Percentiles rank a stretch among this genome's conserved stretches.
Conservation (phyloP, 768 basidiomycete genomes). For the Collybia sp. region DNA sequence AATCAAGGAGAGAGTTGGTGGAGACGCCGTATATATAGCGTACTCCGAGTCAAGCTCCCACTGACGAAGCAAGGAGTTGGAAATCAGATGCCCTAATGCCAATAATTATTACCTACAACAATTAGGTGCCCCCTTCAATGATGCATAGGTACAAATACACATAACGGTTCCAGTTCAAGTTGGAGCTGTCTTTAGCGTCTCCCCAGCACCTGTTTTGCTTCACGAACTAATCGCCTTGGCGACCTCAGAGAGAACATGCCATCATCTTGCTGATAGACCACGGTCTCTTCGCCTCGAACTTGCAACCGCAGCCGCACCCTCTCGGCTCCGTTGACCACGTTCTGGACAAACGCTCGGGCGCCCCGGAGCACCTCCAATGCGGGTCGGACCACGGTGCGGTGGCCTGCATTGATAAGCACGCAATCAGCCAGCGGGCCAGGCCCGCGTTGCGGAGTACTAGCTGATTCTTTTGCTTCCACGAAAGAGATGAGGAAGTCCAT, state of each 20-base stretch:
- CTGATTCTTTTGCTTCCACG: conserved; percentile 23
- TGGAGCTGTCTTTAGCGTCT: no score
- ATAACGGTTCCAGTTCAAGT: no score
- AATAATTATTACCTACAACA: no score
- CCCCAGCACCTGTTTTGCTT: conserved; percentile 19
- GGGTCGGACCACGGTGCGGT: conserved; percentile 37
- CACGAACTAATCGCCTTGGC: conserved; percentile 41
- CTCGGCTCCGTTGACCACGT: conserved; percentile 40
- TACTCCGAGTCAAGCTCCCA: no score
- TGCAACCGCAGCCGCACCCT: conserved; percentile 22
- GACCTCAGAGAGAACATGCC: conserved; percentile 42
- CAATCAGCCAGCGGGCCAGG: conserved; percentile 8
- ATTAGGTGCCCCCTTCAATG: no score
- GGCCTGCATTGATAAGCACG: conserved; percentile 45
- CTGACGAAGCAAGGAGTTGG: no score
- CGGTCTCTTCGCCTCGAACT: conserved; percentile 30
- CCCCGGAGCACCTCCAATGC: conserved; percentile 41
- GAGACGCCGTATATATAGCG: no score
- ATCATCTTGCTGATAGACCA: conserved; percentile 38
- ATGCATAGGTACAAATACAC: no score
- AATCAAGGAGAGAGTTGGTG: no score
- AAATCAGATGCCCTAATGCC: no score
- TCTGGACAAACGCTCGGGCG: conserved; percentile 39
- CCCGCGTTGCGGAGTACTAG: not conserved
- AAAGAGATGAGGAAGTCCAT: conserved; percentile 39